Evolutionary conservation across 177 flowering plant species (phyloP).

Genomic region (Telopea speciosissima): DNA sequence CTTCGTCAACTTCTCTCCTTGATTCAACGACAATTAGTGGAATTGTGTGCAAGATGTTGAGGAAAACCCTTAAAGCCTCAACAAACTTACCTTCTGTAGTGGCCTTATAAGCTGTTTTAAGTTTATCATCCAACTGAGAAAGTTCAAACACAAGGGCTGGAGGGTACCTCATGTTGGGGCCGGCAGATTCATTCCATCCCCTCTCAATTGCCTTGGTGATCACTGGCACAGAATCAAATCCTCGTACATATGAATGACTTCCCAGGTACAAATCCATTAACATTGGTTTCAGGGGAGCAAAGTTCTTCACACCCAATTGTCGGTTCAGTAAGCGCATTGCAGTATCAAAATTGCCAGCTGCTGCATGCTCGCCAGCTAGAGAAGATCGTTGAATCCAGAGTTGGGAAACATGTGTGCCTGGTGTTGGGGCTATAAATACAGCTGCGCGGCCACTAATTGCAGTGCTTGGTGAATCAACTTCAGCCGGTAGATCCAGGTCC

Average conservation of each 20-base stretch:
- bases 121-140: background rate
- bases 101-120: background rate
- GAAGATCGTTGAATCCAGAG: slow-evolving; percentile 8
- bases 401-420: slow-evolving; percentile 18
- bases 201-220: background rate
- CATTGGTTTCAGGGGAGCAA: slow-evolving; percentile 12
- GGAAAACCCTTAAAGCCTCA: background rate
- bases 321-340: slow-evolving; percentile 7
- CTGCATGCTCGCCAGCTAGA: slow-evolving; percentile 17
- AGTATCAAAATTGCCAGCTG: slow-evolving; percentile 4
- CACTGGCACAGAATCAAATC: background rate
- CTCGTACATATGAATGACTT: background rate
- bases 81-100: background rate
- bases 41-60: background rate
- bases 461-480: slow-evolving; percentile 22
- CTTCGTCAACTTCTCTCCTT: background rate
- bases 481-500: slow-evolving; percentile 29
- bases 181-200: background rate
- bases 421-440: slow-evolving; percentile 25
- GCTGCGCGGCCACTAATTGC: slow-evolving; percentile 17
- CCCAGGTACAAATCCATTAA: slow-evolving; percentile 10
- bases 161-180: background rate
- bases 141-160: background rate
- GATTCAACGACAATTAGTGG: background rate
- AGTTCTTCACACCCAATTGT: slow-evolving; percentile 6